These are phyloP conservation scores for Pythium chondricola DNA, from an alignment of 352 stramenopile genomes.

Conservation along the genomic window DNA sequence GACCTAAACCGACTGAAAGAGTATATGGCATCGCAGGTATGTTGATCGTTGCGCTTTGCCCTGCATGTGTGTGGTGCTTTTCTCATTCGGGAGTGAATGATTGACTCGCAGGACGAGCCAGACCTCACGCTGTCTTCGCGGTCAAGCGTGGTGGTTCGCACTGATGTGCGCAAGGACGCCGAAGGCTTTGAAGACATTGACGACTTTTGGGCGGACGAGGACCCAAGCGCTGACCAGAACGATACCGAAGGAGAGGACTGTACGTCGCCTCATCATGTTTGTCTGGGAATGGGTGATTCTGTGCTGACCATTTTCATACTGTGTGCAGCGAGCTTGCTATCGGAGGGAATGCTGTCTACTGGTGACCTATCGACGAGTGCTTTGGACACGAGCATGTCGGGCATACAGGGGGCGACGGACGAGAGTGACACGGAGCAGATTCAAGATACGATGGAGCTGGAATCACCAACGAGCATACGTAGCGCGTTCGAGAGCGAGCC, in stretches of 20 bases:
- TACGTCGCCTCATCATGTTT: neutral
- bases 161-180: conserved; percentile 64
- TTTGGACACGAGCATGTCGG: conserved; percentile 16
- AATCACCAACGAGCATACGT: conserved; percentile 11
- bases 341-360: conserved; percentile 13
- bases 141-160: conserved; percentile 48
- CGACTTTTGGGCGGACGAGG: conserved; percentile 79
- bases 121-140: conserved; percentile 19
- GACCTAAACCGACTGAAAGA: conserved; percentile 44
- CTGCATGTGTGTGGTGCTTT: neutral
- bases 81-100: neutral
- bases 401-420: conserved; percentile 5
- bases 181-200: conserved; percentile 84
- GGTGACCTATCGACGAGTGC: conserved; percentile 15
- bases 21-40: conserved; percentile 50
- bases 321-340: conserved; percentile 18
- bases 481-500: neutral
- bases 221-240: conserved; percentile 31
- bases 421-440: conserved; percentile 1
- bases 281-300: neutral
- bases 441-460: conserved; percentile 21
- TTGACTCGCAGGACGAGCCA: conserved; percentile 8
- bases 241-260: conserved; percentile 36
- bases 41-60: neutral
- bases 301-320: neutral